These are phyloP conservation scores for Sporothrix phasma DNA, from an alignment of 2,329 filamentous ascomycete species.

Conservation along the genomic window DNA sequence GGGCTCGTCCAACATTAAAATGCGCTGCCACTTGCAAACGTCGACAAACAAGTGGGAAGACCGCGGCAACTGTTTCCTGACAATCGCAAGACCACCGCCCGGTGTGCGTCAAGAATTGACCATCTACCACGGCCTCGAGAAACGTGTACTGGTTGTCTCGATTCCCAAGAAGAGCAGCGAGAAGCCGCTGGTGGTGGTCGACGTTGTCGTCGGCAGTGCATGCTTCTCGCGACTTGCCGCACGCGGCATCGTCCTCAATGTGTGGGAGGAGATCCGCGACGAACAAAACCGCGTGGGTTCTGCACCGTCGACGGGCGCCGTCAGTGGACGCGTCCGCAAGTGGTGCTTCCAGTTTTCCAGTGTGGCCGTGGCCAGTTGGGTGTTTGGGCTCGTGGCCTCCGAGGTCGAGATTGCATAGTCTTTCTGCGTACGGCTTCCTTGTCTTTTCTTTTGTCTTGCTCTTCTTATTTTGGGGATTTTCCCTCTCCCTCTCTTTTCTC, in stretches of 20 bases:
- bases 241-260: conserved; percentile 77
- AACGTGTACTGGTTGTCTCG: conserved; percentile 70
- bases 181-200: conserved; percentile 56
- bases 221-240: conserved; percentile 77
- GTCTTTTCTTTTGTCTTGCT: background rate
- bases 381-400: conserved; percentile 46
- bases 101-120: conserved; percentile 49
- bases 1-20: conserved; percentile 71
- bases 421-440: background rate
- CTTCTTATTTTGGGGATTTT: background rate
- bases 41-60: conserved; percentile 78
- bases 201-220: conserved; percentile 74
- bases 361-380: conserved; percentile 44
- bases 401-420: conserved; percentile 32
- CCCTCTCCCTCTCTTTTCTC: too few species aligned
- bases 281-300: conserved; percentile 46
- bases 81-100: conserved; percentile 65
- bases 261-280: conserved; percentile 69
- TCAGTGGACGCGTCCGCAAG: conserved; percentile 48
- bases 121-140: conserved; percentile 61
- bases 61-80: conserved; percentile 73
- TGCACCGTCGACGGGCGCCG: conserved; percentile 41
- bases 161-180: conserved; percentile 54
- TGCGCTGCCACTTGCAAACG: conserved; percentile 75
- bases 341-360: conserved; percentile 54